A percentile compares a stretch with the other conserved stretches of the same genome.
Evolutionary conservation across 225 moss, liverwort and hornwort genomes (phyloP).

Genomic region (Sphagnum tenellum): DNA sequence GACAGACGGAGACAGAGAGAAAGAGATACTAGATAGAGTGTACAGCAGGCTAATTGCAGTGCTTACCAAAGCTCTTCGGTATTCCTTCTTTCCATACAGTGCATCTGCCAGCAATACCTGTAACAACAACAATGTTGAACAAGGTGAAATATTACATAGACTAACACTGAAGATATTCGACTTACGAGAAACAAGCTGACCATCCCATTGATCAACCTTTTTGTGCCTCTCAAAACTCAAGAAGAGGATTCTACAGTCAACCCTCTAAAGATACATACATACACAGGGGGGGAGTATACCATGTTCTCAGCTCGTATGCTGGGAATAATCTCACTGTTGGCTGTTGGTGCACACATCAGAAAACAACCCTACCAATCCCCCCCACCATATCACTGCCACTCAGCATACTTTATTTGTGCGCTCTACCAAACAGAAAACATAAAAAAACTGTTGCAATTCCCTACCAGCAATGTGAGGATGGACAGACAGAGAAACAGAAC

Average conservation of each 20-base stretch:
- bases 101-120: slow-evolving; percentile 87
- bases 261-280: background rate
- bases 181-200: too few relatives aligned
- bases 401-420: background rate
- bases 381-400: background rate
- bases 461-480: background rate
- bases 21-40: too few relatives aligned
- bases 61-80: slow-evolving; percentile 75
- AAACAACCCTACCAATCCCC: slow-evolving; percentile 56
- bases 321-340: slow-evolving; percentile 51
- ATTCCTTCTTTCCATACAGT: slow-evolving; percentile 76
- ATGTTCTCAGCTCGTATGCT: slow-evolving; percentile 57
- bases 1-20: too few relatives aligned
- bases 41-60: background rate
- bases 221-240: too few relatives aligned
- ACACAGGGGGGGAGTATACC: slow-evolving; percentile 21
- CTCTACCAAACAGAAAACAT: background rate
- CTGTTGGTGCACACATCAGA: slow-evolving; percentile 57
- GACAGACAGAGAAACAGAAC: background rate
- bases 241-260: background rate
- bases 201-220: too few relatives aligned
- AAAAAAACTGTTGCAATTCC: background rate
- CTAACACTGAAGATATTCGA: too few relatives aligned
- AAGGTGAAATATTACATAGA: too few relatives aligned
- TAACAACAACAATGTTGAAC: background rate